A percentile compares a stretch with the other conserved stretches of the same genome.
Evolutionary conservation across 768 basidiomycete species (phyloP).

Genomic region (Suillus bovinus): DNA sequence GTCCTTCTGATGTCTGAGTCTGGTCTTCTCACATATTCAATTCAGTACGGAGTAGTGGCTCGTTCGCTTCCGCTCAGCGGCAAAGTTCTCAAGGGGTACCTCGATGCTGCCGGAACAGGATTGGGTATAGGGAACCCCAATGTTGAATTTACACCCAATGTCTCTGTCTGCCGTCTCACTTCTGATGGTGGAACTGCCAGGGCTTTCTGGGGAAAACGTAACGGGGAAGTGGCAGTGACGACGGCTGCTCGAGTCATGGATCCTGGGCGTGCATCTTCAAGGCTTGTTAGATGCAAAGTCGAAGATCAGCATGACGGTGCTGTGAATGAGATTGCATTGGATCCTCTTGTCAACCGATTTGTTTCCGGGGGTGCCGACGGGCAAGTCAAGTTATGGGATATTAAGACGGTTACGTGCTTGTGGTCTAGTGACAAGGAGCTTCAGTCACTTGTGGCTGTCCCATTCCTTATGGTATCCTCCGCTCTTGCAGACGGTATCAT

Average conservation of each 20-base stretch:
- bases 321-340: conserved; percentile 59
- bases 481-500: conserved; percentile 45
- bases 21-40: conserved; percentile 60
- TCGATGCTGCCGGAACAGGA: conserved; percentile 62
- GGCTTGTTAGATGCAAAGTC: conserved; percentile 48
- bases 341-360: conserved; percentile 35
- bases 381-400: conserved; percentile 72
- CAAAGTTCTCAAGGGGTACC: conserved; percentile 66
- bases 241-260: conserved; percentile 62
- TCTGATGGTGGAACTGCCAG: conserved; percentile 68
- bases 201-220: conserved; percentile 71
- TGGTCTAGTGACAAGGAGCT: conserved; percentile 58
- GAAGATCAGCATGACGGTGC: conserved; percentile 63
- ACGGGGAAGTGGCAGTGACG: conserved; percentile 67
- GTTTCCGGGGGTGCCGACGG: conserved; percentile 65
- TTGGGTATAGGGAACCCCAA: conserved; percentile 74
- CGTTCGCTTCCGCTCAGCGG: conserved; percentile 73
- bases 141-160: conserved; percentile 68
- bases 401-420: conserved; percentile 49
- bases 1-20: conserved; percentile 61
- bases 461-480: conserved; percentile 51
- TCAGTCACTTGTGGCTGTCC: conserved; percentile 42
- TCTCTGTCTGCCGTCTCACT: conserved; percentile 56
- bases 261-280: conserved; percentile 41
- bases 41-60: conserved; percentile 68